Evolutionary conservation across 1,284 basidiomycete genomes (phyloP).

Genomic region (Rhodotorula sp.): DNA sequence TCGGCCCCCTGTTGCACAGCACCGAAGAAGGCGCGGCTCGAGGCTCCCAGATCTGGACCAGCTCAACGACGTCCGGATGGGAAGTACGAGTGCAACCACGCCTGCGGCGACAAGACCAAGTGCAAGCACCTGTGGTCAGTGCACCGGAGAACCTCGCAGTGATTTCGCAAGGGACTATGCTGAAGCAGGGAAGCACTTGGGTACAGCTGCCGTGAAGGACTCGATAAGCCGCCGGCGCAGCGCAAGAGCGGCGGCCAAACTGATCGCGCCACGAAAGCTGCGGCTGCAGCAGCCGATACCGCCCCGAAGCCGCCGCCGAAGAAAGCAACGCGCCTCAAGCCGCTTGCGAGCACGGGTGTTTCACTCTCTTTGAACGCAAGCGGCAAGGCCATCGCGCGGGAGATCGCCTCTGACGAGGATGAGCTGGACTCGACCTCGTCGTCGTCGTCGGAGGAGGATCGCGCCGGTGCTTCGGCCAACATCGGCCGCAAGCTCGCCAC

Average conservation of each 20-base stretch:
- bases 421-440: neutral
- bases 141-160: too few species aligned
- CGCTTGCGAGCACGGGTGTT: neutral
- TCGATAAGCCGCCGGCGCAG: conserved; percentile 24
- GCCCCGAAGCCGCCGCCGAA: neutral
- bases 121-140: conserved; percentile 47
- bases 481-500: too few species aligned
- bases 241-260: neutral
- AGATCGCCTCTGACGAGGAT: neutral
- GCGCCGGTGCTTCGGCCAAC: too few species aligned
- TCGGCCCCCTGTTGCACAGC: too few species aligned
- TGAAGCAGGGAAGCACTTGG: neutral
- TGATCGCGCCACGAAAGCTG: neutral
- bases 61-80: conserved; percentile 28
- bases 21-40: neutral
- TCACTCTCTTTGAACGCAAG: neutral
- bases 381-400: neutral
- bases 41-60: neutral
- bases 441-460: neutral
- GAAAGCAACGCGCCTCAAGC: conserved; percentile 9
- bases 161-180: neutral
- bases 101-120: conserved; percentile 40
- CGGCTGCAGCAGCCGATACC: neutral
- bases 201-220: conserved; percentile 33
- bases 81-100: conserved; percentile 41